Evolutionary conservation across 805 yeast genomes (phyloP).

Genomic region (Candida pseudoglaebosa): DNA sequence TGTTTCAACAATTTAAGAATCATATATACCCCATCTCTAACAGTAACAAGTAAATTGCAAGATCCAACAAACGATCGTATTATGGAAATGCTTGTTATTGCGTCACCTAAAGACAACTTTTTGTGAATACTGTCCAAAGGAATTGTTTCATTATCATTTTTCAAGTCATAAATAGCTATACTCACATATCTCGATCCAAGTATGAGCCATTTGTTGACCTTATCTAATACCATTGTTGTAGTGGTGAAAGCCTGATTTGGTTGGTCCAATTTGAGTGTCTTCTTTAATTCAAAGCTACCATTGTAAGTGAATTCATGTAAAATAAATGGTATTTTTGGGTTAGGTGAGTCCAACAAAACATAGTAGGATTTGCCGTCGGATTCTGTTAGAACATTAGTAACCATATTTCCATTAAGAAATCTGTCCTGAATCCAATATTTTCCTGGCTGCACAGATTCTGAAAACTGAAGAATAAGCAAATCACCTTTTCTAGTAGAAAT

Average conservation of each 20-base stretch:
- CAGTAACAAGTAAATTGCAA: conserved; percentile 43
- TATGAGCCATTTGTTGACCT: conserved; percentile 37
- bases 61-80: conserved; percentile 22
- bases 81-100: conserved; percentile 53
- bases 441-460: conserved; percentile 14
- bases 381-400: conserved; percentile 46
- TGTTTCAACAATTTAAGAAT: conserved; percentile 21
- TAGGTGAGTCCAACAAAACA: conserved; percentile 62
- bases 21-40: conserved; percentile 65
- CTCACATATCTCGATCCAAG: conserved; percentile 75
- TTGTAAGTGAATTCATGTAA: conserved; percentile 31
- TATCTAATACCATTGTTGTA: conserved; percentile 50
- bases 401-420: conserved; percentile 34
- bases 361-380: conserved; percentile 21
- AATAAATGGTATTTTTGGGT: conserved; percentile 52
- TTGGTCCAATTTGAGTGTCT: conserved; percentile 27
- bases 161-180: conserved; percentile 50
- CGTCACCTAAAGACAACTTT: conserved; percentile 61
- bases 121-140: conserved; percentile 31
- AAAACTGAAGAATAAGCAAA: conserved; percentile 32
- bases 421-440: conserved; percentile 22
- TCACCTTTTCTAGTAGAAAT: conserved; percentile 37
- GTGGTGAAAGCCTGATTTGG: conserved; percentile 53
- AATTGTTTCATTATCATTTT: conserved; percentile 13
- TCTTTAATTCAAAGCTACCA: conserved; percentile 17